These are phyloP conservation scores for Alternaria burnsii DNA, from an alignment of 2,329 filamentous ascomycete genomes.

Conservation along the genomic window DNA sequence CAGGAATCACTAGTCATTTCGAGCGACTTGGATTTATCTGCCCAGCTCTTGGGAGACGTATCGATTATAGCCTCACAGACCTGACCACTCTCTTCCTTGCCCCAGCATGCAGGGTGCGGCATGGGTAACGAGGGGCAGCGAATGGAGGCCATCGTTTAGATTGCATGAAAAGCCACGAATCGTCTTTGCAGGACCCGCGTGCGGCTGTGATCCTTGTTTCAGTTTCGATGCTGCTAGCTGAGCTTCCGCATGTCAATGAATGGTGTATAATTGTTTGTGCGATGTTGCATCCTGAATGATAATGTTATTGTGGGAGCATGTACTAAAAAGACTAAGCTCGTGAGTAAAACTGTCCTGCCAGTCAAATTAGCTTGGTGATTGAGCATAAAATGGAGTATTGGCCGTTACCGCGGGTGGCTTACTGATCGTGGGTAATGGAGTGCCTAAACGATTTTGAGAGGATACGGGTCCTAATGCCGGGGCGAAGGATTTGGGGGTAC, in stretches of 20 bases:
- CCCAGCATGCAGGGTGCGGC: conserved; percentile 6
- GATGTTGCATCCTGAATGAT: neutral
- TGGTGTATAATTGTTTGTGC: neutral
- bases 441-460: neutral
- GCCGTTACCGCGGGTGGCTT: neutral
- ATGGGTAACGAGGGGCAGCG: conserved; percentile 1
- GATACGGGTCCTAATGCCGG: neutral
- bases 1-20: neutral
- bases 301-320: neutral
- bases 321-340: neutral
- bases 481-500: neutral
- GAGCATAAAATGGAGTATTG: neutral
- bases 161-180: conserved; percentile 7
- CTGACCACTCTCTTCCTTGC: neutral
- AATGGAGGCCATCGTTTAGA: conserved; percentile 7
- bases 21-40: neutral
- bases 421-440: conserved; percentile 5
- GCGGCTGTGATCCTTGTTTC: conserved; percentile 5
- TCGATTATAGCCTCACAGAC: conserved; percentile 2
- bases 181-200: neutral
- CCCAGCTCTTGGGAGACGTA: conserved; percentile 6
- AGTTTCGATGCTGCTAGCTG: neutral
- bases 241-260: neutral
- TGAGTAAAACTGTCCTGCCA: neutral
- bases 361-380: neutral